A percentile compares a stretch with the other conserved stretches of the same genome.
Evolutionary conservation across 495 filamentous ascomycete genomes (phyloP).

Genomic region (Diplogelasinospora grovesii): DNA sequence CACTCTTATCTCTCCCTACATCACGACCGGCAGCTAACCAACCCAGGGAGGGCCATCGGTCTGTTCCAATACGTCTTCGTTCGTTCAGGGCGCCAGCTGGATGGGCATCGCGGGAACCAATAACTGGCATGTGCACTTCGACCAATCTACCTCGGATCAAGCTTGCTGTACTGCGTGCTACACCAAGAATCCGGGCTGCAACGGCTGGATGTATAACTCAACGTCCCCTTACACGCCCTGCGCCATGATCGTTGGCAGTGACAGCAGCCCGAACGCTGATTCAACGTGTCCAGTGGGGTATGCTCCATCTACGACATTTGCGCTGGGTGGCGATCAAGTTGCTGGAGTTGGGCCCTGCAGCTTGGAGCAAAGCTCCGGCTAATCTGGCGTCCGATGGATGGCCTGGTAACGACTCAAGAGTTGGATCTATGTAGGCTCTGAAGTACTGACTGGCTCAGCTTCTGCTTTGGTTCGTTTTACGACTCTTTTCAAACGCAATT

Average conservation of each 20-base stretch:
- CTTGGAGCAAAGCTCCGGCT: too few species aligned
- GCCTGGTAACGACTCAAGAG: too few species aligned
- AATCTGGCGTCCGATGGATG: too few species aligned
- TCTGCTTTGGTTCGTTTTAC: too few species aligned
- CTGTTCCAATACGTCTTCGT: slow-evolving; percentile 14
- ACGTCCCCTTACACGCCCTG: slow-evolving; percentile 16
- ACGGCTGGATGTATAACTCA: slow-evolving; percentile 18
- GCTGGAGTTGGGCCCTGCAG: slow-evolving; percentile 18
- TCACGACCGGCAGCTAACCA: neutral
- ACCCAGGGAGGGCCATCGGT: neutral
- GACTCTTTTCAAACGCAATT: too few species aligned
- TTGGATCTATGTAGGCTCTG: too few species aligned
- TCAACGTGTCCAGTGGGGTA: slow-evolving; percentile 13
- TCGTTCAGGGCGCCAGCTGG: slow-evolving; percentile 12
- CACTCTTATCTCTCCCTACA: neutral
- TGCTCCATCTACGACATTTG: slow-evolving; percentile 5
- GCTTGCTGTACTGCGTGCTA: slow-evolving; percentile 18
- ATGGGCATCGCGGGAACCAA: slow-evolving; percentile 2
- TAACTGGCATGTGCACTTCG: slow-evolving; percentile 2
- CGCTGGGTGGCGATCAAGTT: neutral
- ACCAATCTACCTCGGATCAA: slow-evolving; percentile 3
- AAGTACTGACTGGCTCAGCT: too few species aligned
- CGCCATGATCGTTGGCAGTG: slow-evolving; percentile 8
- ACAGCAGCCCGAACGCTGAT: neutral
- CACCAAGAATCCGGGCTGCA: slow-evolving; percentile 8